These are phyloP conservation scores for Monilinia vaccinii-corymbosi DNA, from an alignment of 2,329 filamentous ascomycete genomes.

Conservation along the genomic window DNA sequence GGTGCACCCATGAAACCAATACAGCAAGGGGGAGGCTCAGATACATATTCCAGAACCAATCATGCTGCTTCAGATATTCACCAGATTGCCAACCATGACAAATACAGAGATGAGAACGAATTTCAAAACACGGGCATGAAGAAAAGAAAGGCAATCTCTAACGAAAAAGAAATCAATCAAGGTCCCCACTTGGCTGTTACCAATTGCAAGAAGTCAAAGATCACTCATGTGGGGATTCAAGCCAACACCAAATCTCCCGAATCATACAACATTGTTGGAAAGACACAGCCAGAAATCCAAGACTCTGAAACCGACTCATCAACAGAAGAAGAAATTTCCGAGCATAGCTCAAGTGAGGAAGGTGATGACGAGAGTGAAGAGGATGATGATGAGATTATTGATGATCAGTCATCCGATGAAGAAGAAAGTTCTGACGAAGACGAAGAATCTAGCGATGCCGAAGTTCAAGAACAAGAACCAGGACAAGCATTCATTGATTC, in stretches of 20 bases:
- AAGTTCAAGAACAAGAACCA: neutral
- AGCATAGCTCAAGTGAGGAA: neutral
- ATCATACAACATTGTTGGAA: neutral
- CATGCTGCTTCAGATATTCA: neutral
- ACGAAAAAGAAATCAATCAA: neutral
- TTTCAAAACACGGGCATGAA: neutral
- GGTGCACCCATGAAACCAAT: neutral
- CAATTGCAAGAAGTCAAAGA: neutral
- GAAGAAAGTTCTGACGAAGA: neutral
- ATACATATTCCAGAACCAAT: neutral
- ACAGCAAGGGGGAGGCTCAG: neutral
- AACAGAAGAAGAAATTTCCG: neutral
- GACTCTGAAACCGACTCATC: neutral
- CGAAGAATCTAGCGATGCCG: neutral
- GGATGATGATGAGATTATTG: neutral
- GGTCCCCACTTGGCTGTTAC: too few species aligned
- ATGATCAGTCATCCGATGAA: neutral
- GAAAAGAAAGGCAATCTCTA: neutral
- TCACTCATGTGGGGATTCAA: neutral
- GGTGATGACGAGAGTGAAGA: neutral
- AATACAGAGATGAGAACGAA: neutral
- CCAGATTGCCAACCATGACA: neutral
- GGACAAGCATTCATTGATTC: neutral
- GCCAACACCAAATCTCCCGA: neutral
- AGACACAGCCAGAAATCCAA: neutral